phyloP scores from a whole-genome alignment of 352 stramenopile species.

The Globisporangium takayamanum region DNA sequence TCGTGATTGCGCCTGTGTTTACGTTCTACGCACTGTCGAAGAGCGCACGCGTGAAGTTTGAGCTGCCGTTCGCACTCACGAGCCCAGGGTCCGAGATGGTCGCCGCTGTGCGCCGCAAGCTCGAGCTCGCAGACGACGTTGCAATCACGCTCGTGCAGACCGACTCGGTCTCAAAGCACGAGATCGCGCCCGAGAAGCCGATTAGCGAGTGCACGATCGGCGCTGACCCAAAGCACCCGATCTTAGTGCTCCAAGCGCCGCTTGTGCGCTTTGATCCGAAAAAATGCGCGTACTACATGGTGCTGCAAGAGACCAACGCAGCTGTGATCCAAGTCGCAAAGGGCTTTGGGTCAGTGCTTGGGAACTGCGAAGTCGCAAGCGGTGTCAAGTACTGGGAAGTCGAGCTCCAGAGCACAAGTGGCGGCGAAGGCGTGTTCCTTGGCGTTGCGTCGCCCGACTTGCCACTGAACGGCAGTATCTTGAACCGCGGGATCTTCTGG shows the following conservation, averaged over 20 bases:
- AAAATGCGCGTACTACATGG: conserved; percentile 49
- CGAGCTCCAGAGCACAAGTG: conserved; percentile 36
- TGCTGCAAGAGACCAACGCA: conserved; percentile 49
- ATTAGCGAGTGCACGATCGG: conserved; percentile 67
- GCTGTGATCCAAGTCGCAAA: conserved; percentile 50
- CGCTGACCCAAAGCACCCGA: conserved; percentile 49
- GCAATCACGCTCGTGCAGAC: conserved; percentile 67
- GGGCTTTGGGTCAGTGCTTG: conserved; percentile 56
- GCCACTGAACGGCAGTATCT: conserved; percentile 47
- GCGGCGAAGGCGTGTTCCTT: conserved; percentile 68
- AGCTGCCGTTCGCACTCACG: conserved; percentile 50
- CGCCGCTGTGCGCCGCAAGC: conserved; percentile 39
- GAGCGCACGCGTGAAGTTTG: conserved; percentile 62
- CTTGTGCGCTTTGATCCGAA: conserved; percentile 56
- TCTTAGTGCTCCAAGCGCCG: conserved; percentile 63
- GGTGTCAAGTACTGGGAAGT: conserved; percentile 85
- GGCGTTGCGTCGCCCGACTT: conserved; percentile 50
- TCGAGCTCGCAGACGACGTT: conserved; percentile 45
- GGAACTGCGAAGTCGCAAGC: conserved; percentile 43
- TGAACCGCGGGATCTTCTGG: conserved; percentile 66
- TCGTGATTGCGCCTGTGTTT: conserved; percentile 54
- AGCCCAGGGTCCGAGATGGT: conserved; percentile 47
- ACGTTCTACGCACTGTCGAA: conserved; percentile 72
- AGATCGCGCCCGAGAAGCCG: conserved; percentile 45
- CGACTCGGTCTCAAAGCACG: conserved; percentile 64